Base-by-base conservation (phyloP, 331 rosid species). In the Pyrus hybrid region DNA sequence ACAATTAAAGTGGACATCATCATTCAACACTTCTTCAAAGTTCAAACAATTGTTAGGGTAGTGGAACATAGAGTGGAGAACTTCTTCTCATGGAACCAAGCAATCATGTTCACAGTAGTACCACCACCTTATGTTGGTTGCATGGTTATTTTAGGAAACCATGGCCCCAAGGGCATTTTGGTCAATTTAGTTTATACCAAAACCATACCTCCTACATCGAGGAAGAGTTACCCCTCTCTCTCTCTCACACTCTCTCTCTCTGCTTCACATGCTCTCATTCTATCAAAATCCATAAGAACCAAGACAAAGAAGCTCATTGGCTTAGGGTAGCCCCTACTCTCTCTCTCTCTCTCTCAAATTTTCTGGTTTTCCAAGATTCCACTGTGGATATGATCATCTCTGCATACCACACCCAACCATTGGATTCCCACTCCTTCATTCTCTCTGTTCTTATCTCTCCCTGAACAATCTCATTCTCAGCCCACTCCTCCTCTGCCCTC, bases 51-150 rank as follows among this genome's bases (percentile, higher is more conserved):
- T 56, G 25, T 43, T 37, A 37, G 45, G 45, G 45, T 37, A 37
- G 79, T 64, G 69, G 74, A 71, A 70, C 14, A 54, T 62, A 54
- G 53, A 49, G 56, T 5, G n/a, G 35, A 81, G 41, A 82, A 75
- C 65, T 77, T 68, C 80, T 79, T 78, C 47, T 53, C 75, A 74
- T 73, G 58, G 77, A 76, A 67, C 53, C 51, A 86, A 53, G 76
- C 84, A 79, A 89, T 87, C 84, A 83, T 91, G 86, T 71, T 80
- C 65, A 86, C 71, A 83, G 86, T 79, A 77, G 87, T 64, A 84
- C 93, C 96, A 88, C 75, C 65, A 70, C 80, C 63, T 78, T 70
- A 63, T 73, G 74, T 62, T 51, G 68, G 61, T 28, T 74, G 35
- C 71, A 78, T 63, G 69, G 69, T 51, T 76, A 37, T 53, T 65